These are phyloP conservation scores for Eucalyptus dawsonii DNA, from an alignment of 345 rosid species.

Conservation along the genomic window DNA sequence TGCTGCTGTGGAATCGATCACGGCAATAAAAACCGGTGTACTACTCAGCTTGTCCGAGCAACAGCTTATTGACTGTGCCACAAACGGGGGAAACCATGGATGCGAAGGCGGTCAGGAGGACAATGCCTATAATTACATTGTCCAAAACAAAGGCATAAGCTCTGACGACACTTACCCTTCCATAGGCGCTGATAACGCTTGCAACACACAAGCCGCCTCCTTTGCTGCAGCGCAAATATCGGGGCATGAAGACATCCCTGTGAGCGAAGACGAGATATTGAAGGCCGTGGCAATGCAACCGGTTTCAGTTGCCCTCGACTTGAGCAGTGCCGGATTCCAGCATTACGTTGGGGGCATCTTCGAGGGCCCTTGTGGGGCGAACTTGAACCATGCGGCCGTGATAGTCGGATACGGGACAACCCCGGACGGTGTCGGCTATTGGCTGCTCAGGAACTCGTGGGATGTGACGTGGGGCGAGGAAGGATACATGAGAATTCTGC, in stretches of 20 bases:
- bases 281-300: constrained; percentile 53
- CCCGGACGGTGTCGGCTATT: constrained; percentile 12
- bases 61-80: constrained; percentile 43
- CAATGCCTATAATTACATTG: constrained; percentile 15
- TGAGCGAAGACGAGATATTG: constrained; percentile 27
- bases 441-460: constrained; percentile 58
- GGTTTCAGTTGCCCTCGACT: constrained; percentile 34
- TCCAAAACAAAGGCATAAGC: constrained; percentile 11
- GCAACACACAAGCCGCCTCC: neutral
- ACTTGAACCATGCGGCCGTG: constrained; percentile 29
- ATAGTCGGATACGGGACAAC: constrained; percentile 31
- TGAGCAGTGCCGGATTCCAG: constrained; percentile 1
- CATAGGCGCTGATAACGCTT: neutral
- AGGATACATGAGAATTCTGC: constrained; percentile 36
- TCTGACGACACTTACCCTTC: constrained; percentile 18
- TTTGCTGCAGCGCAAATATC: constrained; percentile 8
- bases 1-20: neutral
- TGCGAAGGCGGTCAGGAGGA: constrained; percentile 25
- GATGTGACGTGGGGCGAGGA: constrained; percentile 33
- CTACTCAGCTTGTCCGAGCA: constrained; percentile 38
- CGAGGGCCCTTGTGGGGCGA: constrained; percentile 8
- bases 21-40: constrained; percentile 17
- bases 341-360: constrained; percentile 20
- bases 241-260: constrained; percentile 31
- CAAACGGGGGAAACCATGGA: constrained; percentile 16